phyloP scores from a whole-genome alignment of 805 yeast species.

The Naumovozyma castellii region DNA sequence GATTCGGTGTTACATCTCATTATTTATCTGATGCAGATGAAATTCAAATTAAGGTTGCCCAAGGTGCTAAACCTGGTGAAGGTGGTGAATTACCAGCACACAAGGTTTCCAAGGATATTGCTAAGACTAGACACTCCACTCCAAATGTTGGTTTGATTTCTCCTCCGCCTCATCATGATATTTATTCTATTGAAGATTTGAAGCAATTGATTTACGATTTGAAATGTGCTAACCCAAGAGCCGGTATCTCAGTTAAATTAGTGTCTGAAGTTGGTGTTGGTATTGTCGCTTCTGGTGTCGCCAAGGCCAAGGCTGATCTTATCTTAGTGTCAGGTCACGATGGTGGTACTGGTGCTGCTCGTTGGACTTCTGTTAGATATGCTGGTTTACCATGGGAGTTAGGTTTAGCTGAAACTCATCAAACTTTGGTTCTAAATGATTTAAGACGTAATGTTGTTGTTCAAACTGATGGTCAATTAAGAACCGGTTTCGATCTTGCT shows the following conservation, averaged over 20 bases:
- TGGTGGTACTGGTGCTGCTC: constrained; percentile 99
- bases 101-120: constrained; percentile 81
- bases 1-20: constrained; percentile 95
- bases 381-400: constrained; percentile 99
- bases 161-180: constrained; percentile 98
- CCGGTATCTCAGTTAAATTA: constrained; percentile 90
- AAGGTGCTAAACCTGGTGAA: constrained; percentile 99
- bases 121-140: constrained; percentile 92
- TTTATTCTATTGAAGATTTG: constrained; percentile 94
- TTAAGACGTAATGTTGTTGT: constrained; percentile 90
- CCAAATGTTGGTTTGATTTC: constrained; percentile 94
- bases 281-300: constrained; percentile 97
- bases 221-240: constrained; percentile 94
- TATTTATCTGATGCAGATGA: constrained; percentile 95
- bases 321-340: constrained; percentile 94
- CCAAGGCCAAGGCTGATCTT: constrained; percentile 97
- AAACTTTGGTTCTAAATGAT: constrained; percentile 90
- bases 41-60: constrained; percentile 96
- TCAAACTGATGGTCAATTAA: constrained; percentile 97
- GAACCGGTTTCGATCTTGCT: constrained; percentile 95
- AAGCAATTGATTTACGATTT: constrained; percentile 93
- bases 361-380: constrained; percentile 92
- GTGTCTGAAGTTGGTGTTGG: constrained; percentile 99
- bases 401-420: constrained; percentile 97
- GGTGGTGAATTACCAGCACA: constrained; percentile 98